Evolutionary conservation across 352 stramenopile species (phyloP), one percentile per base, ranked within the genome.

Genomic region (Pythium periplocum): DNA sequence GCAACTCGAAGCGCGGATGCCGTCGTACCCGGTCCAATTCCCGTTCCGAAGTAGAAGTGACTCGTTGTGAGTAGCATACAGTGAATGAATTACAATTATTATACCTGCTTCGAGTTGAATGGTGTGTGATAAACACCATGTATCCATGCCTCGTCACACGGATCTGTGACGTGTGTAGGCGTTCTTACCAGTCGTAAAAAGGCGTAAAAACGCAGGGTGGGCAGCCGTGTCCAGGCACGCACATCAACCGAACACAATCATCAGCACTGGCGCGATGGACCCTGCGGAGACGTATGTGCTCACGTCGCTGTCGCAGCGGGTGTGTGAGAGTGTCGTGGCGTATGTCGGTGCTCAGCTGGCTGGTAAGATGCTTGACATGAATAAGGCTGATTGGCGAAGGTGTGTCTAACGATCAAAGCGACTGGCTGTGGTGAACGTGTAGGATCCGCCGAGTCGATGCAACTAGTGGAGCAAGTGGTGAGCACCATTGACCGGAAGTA

Each of bases 381-480:
- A 26, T 26, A 26, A 26, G 17, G 17, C 17, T 26, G 17, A 26
- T 26, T 26, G 17, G 17, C 17, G 17, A 26, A 26, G 17, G 17
- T 26, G 17, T 26, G 17, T 26, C 17, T 26, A 26, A 26, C 17
- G 17, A 26, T 26, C 17, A 26, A 26, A 26, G 17, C 17, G n/a
- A 48, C 31, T 26, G 2, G 12, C 35, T 50, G 3, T 52, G 32
- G 35, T 30, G 34, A 51, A 33, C 39, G 30, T n/a, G 8, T 38
- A 93, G 83, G 77, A 26, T 91, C 83, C 9, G 57, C 86, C 3
- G 83, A 91, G 62, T 81, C 64, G 32, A 91, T 89, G 77, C 62
- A 86, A 51, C 43, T 91, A 45, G 65, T 91, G 53, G 59, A 86
- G 47, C 73, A 75, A 38, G 77, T 93, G 8, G 62, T 89, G 33